These are phyloP conservation scores for Tetrahymena malaccensis DNA, from an alignment of 73 alveolate species.

Conservation along the genomic window DNA sequence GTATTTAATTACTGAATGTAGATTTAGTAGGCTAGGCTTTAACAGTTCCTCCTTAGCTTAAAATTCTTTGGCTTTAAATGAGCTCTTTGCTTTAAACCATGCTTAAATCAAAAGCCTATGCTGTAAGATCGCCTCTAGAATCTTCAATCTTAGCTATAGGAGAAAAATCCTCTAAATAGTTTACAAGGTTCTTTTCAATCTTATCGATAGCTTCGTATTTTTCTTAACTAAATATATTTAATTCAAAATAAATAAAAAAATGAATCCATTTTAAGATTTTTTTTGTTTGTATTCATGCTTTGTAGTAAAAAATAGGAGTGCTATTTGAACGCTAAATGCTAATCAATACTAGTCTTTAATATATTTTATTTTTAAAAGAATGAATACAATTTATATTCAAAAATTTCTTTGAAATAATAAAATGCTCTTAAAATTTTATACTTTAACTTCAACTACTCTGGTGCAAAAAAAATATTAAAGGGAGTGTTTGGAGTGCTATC, in stretches of 20 bases:
- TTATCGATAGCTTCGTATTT: background rate
- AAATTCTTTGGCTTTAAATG: background rate
- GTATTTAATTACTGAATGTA: background rate
- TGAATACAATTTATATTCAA: background rate
- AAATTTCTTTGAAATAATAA: too few species aligned
- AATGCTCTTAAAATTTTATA: background rate
- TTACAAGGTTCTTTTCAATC: background rate
- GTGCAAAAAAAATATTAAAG: background rate
- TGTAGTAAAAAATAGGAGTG: too few species aligned
- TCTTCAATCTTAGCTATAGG: background rate
- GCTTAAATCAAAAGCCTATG: background rate
- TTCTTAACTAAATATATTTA: background rate
- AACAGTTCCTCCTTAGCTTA: background rate
- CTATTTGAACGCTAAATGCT: too few species aligned
- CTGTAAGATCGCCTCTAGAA: background rate
- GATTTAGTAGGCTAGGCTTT: background rate
- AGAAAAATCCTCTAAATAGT: background rate
- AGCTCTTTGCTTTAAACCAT: background rate
- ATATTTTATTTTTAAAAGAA: too few species aligned
- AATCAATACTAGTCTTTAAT: too few species aligned
- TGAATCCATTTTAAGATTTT: background rate
- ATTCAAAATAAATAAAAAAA: background rate
- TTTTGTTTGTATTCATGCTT: background rate
- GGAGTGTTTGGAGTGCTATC: background rate
- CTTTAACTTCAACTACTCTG: background rate